phyloP scores from a whole-genome alignment of 2,329 filamentous ascomycete genomes.

The Ambrosiella beaveri region DNA sequence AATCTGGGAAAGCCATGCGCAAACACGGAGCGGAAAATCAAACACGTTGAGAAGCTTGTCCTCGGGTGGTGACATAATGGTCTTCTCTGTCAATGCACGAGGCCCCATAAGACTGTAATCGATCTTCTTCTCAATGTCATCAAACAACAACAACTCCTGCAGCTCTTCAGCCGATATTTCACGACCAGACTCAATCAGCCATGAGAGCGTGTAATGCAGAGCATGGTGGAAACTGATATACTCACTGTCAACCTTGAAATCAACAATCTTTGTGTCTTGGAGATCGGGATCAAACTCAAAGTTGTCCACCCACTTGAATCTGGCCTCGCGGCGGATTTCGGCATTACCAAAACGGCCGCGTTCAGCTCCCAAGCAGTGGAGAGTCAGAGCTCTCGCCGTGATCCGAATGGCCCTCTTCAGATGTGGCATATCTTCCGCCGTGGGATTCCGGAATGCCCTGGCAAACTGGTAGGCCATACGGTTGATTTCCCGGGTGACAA shows the following conservation, averaged over 20 bases:
- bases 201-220: slow-evolving; percentile 87
- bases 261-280: slow-evolving; percentile 51
- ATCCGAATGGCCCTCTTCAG: slow-evolving; percentile 57
- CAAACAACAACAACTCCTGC: slow-evolving; percentile 52
- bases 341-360: slow-evolving; percentile 66
- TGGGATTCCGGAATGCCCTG: slow-evolving; percentile 61
- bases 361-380: slow-evolving; percentile 82
- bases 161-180: slow-evolving; percentile 52
- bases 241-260: slow-evolving; percentile 75
- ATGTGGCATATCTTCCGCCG: slow-evolving; percentile 44
- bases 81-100: slow-evolving; percentile 36
- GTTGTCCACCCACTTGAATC: slow-evolving; percentile 59
- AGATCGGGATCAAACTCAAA: slow-evolving; percentile 59
- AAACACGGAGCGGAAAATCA: slow-evolving; percentile 83
- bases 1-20: slow-evolving; percentile 94
- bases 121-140: slow-evolving; percentile 44
- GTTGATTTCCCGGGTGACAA: slow-evolving; percentile 91
- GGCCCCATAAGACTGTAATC: slow-evolving; percentile 30
- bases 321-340: slow-evolving; percentile 73
- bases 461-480: slow-evolving; percentile 75
- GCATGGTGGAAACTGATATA: slow-evolving; percentile 96
- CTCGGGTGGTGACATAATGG: slow-evolving; percentile 33
- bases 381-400: slow-evolving; percentile 65
- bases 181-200: slow-evolving; percentile 82
- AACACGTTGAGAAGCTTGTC: slow-evolving; percentile 77